phyloP scores from a whole-genome alignment of 2,329 filamentous ascomycete species.

The Cercospora nicotianae region DNA sequence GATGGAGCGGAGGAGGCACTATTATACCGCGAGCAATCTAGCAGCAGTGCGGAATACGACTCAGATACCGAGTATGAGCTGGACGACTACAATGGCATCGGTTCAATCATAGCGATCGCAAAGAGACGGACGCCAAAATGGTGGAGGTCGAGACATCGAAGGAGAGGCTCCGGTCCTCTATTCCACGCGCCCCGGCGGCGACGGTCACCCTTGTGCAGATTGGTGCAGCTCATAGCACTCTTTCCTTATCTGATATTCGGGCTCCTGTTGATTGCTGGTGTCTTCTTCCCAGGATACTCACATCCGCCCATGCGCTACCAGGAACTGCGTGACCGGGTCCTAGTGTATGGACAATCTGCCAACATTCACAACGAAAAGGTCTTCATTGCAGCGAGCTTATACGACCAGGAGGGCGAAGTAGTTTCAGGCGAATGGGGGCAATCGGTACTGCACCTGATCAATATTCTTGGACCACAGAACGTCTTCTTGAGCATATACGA shows the following conservation, averaged over 20 bases:
- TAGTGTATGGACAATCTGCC: conserved; percentile 37
- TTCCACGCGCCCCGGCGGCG: conserved; percentile 23
- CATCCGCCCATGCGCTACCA: conserved; percentile 55
- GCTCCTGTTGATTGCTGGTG: conserved; percentile 45
- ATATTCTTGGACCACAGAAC: conserved; percentile 66
- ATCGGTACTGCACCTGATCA: conserved; percentile 60
- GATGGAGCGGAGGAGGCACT: conserved; percentile 20
- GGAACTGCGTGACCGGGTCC: conserved; percentile 41
- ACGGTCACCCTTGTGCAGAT: conserved; percentile 21
- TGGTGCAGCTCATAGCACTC: conserved; percentile 20
- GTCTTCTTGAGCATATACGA: conserved; percentile 74
- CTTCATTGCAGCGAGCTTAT: conserved; percentile 72
- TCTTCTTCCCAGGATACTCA: conserved; percentile 59
- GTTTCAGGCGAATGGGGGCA: conserved; percentile 65
- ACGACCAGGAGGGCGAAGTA: conserved; percentile 62
- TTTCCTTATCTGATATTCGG: conserved; percentile 22
- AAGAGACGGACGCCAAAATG: conserved; percentile 12
- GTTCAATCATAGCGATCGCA: conserved; percentile 11
- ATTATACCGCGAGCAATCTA: conserved; percentile 14
- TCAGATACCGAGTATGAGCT: conserved; percentile 19
- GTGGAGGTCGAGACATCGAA: conserved; percentile 13
- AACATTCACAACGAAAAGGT: conserved; percentile 63
- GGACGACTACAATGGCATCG: conserved; percentile 19
- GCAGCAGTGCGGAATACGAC: conserved; percentile 19
- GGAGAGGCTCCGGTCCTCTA: conserved; percentile 17